Base-by-base conservation (phyloP, 768 basidiomycete genomes). In the Tricholoma saponaceum region DNA sequence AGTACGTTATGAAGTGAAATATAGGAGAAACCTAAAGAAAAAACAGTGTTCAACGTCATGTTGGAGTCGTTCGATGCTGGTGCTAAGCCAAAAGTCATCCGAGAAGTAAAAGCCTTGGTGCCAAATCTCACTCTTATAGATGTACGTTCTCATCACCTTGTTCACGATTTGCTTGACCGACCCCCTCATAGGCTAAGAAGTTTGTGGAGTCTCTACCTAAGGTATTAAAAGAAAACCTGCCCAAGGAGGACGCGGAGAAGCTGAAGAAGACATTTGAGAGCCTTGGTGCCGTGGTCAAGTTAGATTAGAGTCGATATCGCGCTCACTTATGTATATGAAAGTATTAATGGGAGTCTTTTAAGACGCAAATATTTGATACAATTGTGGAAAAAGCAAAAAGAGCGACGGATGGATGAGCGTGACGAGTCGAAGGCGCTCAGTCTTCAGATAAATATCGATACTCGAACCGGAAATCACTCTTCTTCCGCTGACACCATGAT, bases 201-300 rank as follows among this genome's bases (percentile, higher is more conserved):
- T 96, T 98, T 66, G 97, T 98, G 46, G 97, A 99, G 74, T 93
- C 92, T 16, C 73, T 92, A 63, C 97, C 97, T 22, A 89, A 98
- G 75, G 75, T 88, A 4, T 77, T 99, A 66, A 99, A 98, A 76
- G 97, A 98, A 76, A 92, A 92, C 71, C 68, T 97, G 58, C 80
- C 92, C 22, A 99, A 99, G 74, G 97, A 99, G 65, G 97, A 99
- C 37, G 95, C 96, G 2, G 97, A 98, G 73, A 98, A 98, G 76
- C 78, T 99, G 70, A 84, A 95, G 76, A 86, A 86, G 72, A 84
- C 85, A n/a, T 89, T 99, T 74, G 87, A 91, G 74, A 85, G 76
- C 54, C 83, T 97, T 50, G 97, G 97, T 22, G 97, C 90, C 54
- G 85, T 92, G 57, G 83, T 98, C 61, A 82, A 80, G 64, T 81